Base-by-base conservation (phyloP, 2,329 filamentous ascomycete species). In the Xylaria arbuscula region DNA sequence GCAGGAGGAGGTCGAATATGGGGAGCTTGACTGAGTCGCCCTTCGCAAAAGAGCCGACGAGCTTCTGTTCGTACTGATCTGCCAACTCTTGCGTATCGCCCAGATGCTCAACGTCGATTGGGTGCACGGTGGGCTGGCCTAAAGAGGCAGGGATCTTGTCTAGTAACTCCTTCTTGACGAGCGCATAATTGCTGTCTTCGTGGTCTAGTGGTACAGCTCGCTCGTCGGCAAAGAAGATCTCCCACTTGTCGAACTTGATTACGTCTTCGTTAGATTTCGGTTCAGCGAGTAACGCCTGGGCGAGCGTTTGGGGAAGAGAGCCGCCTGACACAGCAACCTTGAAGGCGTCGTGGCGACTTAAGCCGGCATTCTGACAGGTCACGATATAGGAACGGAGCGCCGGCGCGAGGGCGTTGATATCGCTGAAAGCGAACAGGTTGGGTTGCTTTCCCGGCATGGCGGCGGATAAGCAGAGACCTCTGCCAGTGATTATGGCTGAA, bases 181-280 rank as follows among this genome's bases (percentile, higher is more conserved):
- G 89, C 69, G 85, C 89, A 83, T 98, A 97, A 84, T 98, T 99
- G 84, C 94, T 97, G 84, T 99, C 95, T 73, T 89, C 87, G 82
- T 98, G 92, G 80, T 96, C 90, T 74, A 98, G 90, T 24, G 96
- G 92, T 62, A 98, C 96, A 75, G 93, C 93, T 77, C 96, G 93
- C 86, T 99, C 96, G 80, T 99, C 96, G 78, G 95, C 95, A 81
- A 98, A 98, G 87, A 98, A 99, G 78, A 99, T 93, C 77, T 98
- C 93, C 96, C 96, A 99, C 81, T 93, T 93, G 79, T 87, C 85
- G 82, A 97, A 97, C 76, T 92, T 85, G 73, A 94, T 82, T 3
- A 83, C 86, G 78, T 94, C 92, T 65, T 90, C 79, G 50, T 82
- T 78, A 10, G 81, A 83, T 24, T 80, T 77, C 36, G 82, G 82